Evolutionary conservation across 805 yeast species (phyloP), one percentile per base, ranked within the genome.

Genomic region (Clavispora carvajalis): DNA sequence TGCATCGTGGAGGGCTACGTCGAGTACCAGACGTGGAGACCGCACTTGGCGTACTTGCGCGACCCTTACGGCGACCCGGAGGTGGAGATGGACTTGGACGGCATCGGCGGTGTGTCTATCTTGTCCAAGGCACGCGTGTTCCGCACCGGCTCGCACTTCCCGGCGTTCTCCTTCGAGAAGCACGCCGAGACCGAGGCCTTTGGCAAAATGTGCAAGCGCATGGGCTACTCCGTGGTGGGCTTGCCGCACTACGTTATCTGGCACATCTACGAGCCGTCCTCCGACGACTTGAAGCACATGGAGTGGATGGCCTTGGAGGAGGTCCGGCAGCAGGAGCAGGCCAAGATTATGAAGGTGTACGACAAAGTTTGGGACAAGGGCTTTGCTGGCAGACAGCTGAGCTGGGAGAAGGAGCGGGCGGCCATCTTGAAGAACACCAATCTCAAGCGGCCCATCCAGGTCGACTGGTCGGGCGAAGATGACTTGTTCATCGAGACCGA

Each of bases 161-260:
- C 99, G 8, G 98, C 96, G 1, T 91, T 91, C 59, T 86, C 96
- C 26, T 91, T 88, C 63, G 85, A 87, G 62, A 88, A 87, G 54
- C 98, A 93, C 60, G 99, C 98, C 3, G 99, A 91, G 60, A 91
- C 98, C 2, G 98, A 93, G 64, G 98, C 95, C 0, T 91, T 93
- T 62, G 99, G 95, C 34, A 89, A 86, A 58, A 73, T 91, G 71
- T 79, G 87, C 52, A 82, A 86, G 51, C 71, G 82, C 47, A 87
- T 91, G 95, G 90, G 91, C 4, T 86, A 76, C 59, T 72, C 81
- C 18, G 97, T 91, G 18, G 74, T 82, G 45, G 98, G 98, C 0
- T 72, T 91, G 52, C 95, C 96, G 10, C 96, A 91, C 65, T 91
- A 91, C 60, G 95, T 88, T 24, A 84, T 91, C 40, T 91, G 98